phyloP scores from a whole-genome alignment of 371 early-diverging fungal genomes.

The Neoconidiobolus thromboides region DNA sequence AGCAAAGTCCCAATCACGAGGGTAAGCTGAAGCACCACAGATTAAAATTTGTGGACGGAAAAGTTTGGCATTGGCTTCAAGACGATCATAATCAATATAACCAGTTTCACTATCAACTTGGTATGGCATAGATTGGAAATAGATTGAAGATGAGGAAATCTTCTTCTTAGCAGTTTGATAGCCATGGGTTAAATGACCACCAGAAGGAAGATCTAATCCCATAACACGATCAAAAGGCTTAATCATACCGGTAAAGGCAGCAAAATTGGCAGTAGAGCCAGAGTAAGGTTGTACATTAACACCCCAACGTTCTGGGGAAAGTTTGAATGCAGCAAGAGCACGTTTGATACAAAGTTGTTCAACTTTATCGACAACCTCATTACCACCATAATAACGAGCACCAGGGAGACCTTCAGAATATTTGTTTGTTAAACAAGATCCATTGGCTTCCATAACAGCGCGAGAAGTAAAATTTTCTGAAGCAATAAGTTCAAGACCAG shows the following conservation, averaged over 20 bases:
- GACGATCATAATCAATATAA: conserved; percentile 83
- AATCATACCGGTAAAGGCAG: conserved; percentile 89
- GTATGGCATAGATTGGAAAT: conserved; percentile 98
- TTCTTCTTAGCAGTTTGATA: conserved; percentile 99
- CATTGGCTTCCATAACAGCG: conserved; percentile 94
- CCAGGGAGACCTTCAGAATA: conserved; percentile 98
- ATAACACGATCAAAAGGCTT: conserved; percentile 94
- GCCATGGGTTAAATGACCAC: conserved; percentile 99
- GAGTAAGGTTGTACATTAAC: conserved; percentile 98
- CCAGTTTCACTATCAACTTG: conserved; percentile 76
- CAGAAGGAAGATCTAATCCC: conserved; percentile 97
- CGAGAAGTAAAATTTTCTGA: conserved; percentile 98
- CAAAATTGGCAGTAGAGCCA: conserved; percentile 96
- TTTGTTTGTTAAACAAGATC: conserved; percentile 97
- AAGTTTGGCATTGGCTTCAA: conserved; percentile 75
- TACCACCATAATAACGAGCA: conserved; percentile 90
- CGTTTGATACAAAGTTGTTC: conserved; percentile 92
- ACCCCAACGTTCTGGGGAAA: conserved; percentile 93
- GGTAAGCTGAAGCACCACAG: conserved; percentile 95
- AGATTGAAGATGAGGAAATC: conserved; percentile 92
- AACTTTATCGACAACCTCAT: conserved; percentile 92
- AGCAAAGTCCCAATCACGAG: conserved; percentile 95
- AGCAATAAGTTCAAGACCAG: conserved; percentile 93
- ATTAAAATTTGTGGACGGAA: conserved; percentile 96
- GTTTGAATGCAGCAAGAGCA: conserved; percentile 81